phyloP scores from a whole-genome alignment of 495 filamentous ascomycete genomes.

The Penicillium chermesinum region DNA sequence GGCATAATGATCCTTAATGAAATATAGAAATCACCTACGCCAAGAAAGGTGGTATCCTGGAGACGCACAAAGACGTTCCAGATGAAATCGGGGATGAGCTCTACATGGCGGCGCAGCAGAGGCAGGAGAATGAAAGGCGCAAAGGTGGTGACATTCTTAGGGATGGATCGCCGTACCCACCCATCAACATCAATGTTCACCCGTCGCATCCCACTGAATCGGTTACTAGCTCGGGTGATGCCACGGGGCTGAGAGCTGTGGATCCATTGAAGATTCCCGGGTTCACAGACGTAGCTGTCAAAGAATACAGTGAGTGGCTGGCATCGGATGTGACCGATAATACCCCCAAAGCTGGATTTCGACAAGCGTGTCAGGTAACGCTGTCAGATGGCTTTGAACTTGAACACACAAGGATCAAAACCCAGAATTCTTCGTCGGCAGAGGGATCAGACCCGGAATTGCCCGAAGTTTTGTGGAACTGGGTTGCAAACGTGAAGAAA shows the following conservation, averaged over 20 bases:
- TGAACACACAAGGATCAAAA: slow-evolving; percentile 19
- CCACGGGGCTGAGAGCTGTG: not conserved
- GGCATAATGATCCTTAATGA: no score
- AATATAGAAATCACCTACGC: slow-evolving; percentile 17
- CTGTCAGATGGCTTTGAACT: slow-evolving; percentile 18
- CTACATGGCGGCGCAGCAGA: slow-evolving; percentile 24
- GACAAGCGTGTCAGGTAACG: slow-evolving; percentile 14
- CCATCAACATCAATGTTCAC: slow-evolving; percentile 12
- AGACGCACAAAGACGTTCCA: slow-evolving; percentile 23
- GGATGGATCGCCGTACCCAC: slow-evolving; percentile 6
- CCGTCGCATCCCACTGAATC: not conserved
- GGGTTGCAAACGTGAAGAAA: slow-evolving; percentile 15
- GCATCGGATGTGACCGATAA: slow-evolving; percentile 12
- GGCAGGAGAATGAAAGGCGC: slow-evolving; percentile 11
- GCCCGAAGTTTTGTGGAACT: slow-evolving; percentile 15
- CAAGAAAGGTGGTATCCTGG: slow-evolving; percentile 10
- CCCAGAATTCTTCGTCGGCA: slow-evolving; percentile 15
- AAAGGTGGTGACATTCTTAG: no score
- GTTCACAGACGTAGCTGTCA: slow-evolving; percentile 13
- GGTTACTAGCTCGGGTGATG: not conserved
- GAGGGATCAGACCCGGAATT: slow-evolving; percentile 12
- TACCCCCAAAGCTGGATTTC: slow-evolving; percentile 11
- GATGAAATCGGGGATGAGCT: slow-evolving; percentile 8
- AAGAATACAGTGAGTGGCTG: slow-evolving; percentile 18
- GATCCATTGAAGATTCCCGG: slow-evolving; percentile 7